Evolutionary conservation across 2,329 filamentous ascomycete genomes (phyloP).

Genomic region (Sporothrix curviconia): DNA sequence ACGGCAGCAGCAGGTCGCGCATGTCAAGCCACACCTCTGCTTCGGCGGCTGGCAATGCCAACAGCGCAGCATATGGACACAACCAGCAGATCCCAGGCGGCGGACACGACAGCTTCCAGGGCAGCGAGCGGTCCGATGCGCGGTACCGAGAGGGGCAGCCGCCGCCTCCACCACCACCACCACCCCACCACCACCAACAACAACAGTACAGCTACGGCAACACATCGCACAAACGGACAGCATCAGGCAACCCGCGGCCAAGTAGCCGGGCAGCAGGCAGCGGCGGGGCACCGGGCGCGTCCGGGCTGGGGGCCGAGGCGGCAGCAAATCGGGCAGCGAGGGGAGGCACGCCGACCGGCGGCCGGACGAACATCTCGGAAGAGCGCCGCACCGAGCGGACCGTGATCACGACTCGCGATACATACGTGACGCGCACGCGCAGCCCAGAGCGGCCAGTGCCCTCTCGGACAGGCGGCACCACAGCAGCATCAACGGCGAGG

Average conservation of each 20-base stretch:
- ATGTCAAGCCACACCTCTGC: too few relatives aligned
- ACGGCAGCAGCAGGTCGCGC: constrained; percentile 28
- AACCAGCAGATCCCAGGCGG: constrained; percentile 6
- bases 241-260: constrained; percentile 51
- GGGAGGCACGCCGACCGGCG: constrained; percentile 12
- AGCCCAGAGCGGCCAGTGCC: constrained; percentile 48
- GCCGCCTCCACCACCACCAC: constrained; percentile 22
- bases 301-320: not conserved
- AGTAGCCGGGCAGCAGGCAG: constrained; percentile 34
- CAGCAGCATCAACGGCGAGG: constrained; percentile 24
- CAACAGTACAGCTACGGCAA: constrained; percentile 16
- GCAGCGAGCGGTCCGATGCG: constrained; percentile 22
- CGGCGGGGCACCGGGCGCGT: not conserved
- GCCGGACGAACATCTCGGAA: constrained; percentile 29
- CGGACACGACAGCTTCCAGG: constrained; percentile 18
- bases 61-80: constrained; percentile 8
- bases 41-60: too few relatives aligned
- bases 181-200: not conserved
- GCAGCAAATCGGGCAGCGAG: not conserved
- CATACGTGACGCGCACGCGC: constrained; percentile 50
- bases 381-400: constrained; percentile 51
- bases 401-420: constrained; percentile 55
- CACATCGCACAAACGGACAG: constrained; percentile 49
- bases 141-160: constrained; percentile 34
- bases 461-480: constrained; percentile 31